A percentile compares a stretch with the other conserved stretches of the same genome.
Evolutionary conservation across 768 basidiomycete genomes (phyloP).

Genomic region (Mycena vulgaris): DNA sequence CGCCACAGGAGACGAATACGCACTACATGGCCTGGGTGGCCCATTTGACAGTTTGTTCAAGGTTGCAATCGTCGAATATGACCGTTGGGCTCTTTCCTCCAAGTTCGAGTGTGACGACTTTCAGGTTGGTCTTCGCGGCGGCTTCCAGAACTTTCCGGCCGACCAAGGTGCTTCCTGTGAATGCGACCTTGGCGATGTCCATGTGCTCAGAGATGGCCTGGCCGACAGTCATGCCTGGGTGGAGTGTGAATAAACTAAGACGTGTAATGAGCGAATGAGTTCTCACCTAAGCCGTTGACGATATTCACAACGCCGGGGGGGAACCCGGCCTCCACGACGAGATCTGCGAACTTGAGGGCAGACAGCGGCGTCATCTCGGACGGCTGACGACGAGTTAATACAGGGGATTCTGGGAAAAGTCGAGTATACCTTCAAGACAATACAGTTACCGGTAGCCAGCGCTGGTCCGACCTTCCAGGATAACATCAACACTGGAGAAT

Average conservation of each 20-base stretch:
- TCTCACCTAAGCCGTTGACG: constrained; percentile 73
- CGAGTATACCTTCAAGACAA: constrained; percentile 65
- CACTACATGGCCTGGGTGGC: constrained; percentile 81
- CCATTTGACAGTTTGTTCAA: constrained; percentile 84
- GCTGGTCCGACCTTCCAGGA: constrained; percentile 50
- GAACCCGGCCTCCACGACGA: constrained; percentile 78
- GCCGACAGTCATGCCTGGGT: constrained; percentile 60
- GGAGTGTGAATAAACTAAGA: background rate
- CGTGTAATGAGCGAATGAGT: constrained; percentile 51
- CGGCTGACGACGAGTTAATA: constrained; percentile 54
- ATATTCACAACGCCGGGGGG: constrained; percentile 82
- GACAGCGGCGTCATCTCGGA: constrained; percentile 78
- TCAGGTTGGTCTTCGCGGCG: constrained; percentile 86
- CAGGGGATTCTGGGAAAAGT: background rate
- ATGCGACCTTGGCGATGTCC: constrained; percentile 80
- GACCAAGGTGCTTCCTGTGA: constrained; percentile 88
- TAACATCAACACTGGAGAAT: constrained; percentile 42
- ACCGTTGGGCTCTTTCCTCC: constrained; percentile 84
- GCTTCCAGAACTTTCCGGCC: constrained; percentile 88
- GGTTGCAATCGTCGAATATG: constrained; percentile 81
- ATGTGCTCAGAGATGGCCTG: constrained; percentile 73
- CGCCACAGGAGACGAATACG: constrained; percentile 43
- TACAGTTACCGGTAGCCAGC: constrained; percentile 66
- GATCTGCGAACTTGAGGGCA: constrained; percentile 64
- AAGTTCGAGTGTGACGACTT: constrained; percentile 86